Percentiles rank a stretch among this genome's conserved stretches.
Evolutionary conservation across 2,329 filamentous ascomycete species (phyloP).

Genomic region (Sclerotinia borealis): DNA sequence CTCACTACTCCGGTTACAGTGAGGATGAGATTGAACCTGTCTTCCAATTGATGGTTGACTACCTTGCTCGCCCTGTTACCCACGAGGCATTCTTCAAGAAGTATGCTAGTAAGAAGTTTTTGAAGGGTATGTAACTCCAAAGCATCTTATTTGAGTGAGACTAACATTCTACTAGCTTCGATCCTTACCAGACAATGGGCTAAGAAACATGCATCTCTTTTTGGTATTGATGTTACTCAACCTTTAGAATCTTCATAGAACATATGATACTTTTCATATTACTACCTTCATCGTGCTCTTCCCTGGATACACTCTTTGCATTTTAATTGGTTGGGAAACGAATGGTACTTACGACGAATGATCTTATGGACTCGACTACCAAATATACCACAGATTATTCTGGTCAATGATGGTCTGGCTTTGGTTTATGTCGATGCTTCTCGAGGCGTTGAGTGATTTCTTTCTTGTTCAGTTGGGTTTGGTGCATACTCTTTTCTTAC

Average conservation of each 20-base stretch:
- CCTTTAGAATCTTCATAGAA: constrained; percentile 31
- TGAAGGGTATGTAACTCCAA: constrained; percentile 68
- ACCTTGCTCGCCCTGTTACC: constrained; percentile 80
- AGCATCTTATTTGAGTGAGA: constrained; percentile 1
- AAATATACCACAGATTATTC: constrained; percentile 7
- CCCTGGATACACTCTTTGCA: constrained; percentile 30
- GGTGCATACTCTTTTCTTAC: constrained; percentile 6
- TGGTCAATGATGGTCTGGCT: constrained; percentile 8
- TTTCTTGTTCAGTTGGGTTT: constrained; percentile 8
- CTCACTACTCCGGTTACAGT: constrained; percentile 87
- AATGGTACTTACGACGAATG: constrained; percentile 30
- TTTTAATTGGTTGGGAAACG: constrained; percentile 33
- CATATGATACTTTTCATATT: constrained; percentile 20
- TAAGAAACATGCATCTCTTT: constrained; percentile 64
- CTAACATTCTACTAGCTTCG: constrained; percentile 55
- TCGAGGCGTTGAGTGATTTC: constrained; percentile 6
- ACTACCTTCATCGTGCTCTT: constrained; percentile 27
- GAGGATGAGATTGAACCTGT: constrained; percentile 92
- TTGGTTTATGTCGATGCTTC: constrained; percentile 11
- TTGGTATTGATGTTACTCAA: constrained; percentile 42
- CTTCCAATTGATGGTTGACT: constrained; percentile 92
- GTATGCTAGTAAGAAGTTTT: constrained; percentile 98
- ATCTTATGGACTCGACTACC: constrained; percentile 13
- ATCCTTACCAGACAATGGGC: constrained; percentile 90
- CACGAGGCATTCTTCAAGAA: constrained; percentile 99